Conservation (phyloP, 352 stramenopile genomes). For the Globisporangium rhizosaccharum region DNA sequence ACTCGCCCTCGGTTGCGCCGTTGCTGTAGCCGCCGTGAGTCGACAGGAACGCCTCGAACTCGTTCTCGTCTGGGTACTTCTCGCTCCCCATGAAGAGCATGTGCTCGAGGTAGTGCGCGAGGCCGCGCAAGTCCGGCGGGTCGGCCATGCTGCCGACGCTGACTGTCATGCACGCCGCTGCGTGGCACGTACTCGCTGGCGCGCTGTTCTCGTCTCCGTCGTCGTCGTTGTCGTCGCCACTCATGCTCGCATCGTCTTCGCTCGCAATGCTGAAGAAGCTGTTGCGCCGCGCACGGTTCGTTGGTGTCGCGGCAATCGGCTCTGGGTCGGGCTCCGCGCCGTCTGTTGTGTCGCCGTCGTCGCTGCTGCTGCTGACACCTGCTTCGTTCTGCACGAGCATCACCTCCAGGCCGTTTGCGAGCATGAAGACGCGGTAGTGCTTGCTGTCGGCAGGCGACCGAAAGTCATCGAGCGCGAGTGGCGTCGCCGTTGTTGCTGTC, state of each 20-base stretch:
- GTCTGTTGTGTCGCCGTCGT: neutral
- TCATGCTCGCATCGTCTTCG: constrained; percentile 13
- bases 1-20: constrained; percentile 88
- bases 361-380: neutral
- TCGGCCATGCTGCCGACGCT: constrained; percentile 57
- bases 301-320: neutral
- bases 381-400: constrained; percentile 55
- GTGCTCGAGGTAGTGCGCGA: constrained; percentile 89
- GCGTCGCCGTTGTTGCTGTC: constrained; percentile 1
- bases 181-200: constrained; percentile 19
- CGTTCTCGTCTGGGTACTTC: constrained; percentile 91
- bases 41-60: constrained; percentile 85
- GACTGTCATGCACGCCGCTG: constrained; percentile 52
- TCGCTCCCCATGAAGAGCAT: constrained; percentile 92
- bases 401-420: constrained; percentile 58
- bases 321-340: neutral
- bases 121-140: constrained; percentile 41
- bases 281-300: constrained; percentile 4
- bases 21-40: constrained; percentile 88
- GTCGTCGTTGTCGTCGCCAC: constrained; percentile 11
- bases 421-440: constrained; percentile 57
- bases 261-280: constrained; percentile 13
- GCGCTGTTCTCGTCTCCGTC: constrained; percentile 11
- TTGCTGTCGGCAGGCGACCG: constrained; percentile 64
- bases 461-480: constrained; percentile 33